A percentile compares a stretch with the other conserved stretches of the same genome.
phyloP scores from a whole-genome alignment of 2,329 filamentous ascomycete species.

The Truncatella angustata region DNA sequence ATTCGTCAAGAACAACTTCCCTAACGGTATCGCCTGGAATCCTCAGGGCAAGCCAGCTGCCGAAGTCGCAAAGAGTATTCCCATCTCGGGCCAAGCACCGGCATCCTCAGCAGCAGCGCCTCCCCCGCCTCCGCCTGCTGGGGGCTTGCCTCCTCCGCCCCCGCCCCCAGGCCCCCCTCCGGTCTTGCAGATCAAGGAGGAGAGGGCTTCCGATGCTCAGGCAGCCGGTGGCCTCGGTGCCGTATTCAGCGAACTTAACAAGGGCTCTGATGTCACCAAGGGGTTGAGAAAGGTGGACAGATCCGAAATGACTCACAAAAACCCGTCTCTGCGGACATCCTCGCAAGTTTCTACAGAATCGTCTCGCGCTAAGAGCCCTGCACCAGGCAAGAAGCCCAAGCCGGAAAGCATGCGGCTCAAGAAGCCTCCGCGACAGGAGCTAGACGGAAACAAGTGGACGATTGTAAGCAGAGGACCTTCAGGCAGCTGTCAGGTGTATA shows the following conservation, averaged over 20 bases:
- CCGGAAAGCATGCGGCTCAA: slow-evolving; percentile 81
- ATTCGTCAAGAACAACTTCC: slow-evolving; percentile 82
- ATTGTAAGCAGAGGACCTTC: slow-evolving; percentile 53
- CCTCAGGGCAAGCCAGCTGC: slow-evolving; percentile 69
- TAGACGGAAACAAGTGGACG: slow-evolving; percentile 91
- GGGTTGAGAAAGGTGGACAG: slow-evolving; percentile 90
- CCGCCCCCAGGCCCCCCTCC: slow-evolving; percentile 70
- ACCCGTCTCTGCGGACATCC: slow-evolving; percentile 76
- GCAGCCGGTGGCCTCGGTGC: slow-evolving; percentile 68
- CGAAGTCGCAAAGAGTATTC: slow-evolving; percentile 62
- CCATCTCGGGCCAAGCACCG: slow-evolving; percentile 36
- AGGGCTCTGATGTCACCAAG: slow-evolving; percentile 82
- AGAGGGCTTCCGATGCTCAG: slow-evolving; percentile 43
- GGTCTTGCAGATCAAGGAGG: slow-evolving; percentile 57
- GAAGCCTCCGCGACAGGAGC: slow-evolving; percentile 75
- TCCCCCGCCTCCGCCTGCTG: slow-evolving; percentile 51
- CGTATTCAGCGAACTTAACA: slow-evolving; percentile 90
- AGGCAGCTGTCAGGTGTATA: no score
- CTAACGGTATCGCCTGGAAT: slow-evolving; percentile 84
- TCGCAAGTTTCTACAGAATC: slow-evolving; percentile 64
- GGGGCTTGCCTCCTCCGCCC: slow-evolving; percentile 63
- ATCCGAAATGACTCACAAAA: slow-evolving; percentile 98
- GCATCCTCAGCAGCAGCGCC: slow-evolving; percentile 46
- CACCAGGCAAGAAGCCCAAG: slow-evolving; percentile 84
- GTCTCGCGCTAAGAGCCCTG: slow-evolving; percentile 76